These are phyloP conservation scores for Saksenaea oblongispora DNA, from an alignment of 371 early-diverging fungal genomes.

Conservation along the genomic window DNA sequence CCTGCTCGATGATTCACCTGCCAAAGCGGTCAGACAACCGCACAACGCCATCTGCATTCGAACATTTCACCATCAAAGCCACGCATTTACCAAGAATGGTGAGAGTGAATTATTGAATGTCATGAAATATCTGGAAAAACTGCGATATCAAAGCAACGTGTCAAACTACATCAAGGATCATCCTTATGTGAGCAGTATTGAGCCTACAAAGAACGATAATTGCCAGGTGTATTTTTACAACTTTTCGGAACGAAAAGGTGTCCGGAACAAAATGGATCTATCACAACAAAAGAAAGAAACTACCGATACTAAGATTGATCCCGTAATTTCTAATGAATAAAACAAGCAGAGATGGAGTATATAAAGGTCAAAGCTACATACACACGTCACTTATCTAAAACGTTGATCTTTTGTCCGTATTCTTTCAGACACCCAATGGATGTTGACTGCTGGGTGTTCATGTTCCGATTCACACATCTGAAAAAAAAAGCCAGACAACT, in stretches of 20 bases:
- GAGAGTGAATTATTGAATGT: slow-evolving; percentile 58
- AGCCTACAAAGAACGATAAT: neutral
- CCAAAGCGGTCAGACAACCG: slow-evolving; percentile 64
- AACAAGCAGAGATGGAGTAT: too few species aligned
- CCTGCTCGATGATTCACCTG: slow-evolving; percentile 68
- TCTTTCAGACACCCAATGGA: too few species aligned
- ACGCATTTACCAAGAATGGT: slow-evolving; percentile 14
- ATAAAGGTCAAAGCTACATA: too few species aligned
- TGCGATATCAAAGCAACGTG: slow-evolving; percentile 47
- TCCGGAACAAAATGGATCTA: neutral
- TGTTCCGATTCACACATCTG: too few species aligned
- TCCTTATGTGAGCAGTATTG: slow-evolving; percentile 30
- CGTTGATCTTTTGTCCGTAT: too few species aligned
- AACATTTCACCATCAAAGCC: slow-evolving; percentile 23
- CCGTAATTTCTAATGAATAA: too few species aligned
- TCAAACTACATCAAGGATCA: slow-evolving; percentile 52
- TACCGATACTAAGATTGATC: too few species aligned
- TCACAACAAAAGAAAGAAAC: neutral
- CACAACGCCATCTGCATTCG: slow-evolving; percentile 56
- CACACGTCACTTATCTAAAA: too few species aligned
- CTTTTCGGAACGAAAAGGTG: neutral
- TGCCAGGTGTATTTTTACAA: neutral
- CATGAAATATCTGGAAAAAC: slow-evolving; percentile 45
- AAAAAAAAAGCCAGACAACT: too few species aligned
- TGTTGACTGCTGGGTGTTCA: too few species aligned